Conservation (phyloP, 257 asterid species). For the Cruciata laevipes region DNA sequence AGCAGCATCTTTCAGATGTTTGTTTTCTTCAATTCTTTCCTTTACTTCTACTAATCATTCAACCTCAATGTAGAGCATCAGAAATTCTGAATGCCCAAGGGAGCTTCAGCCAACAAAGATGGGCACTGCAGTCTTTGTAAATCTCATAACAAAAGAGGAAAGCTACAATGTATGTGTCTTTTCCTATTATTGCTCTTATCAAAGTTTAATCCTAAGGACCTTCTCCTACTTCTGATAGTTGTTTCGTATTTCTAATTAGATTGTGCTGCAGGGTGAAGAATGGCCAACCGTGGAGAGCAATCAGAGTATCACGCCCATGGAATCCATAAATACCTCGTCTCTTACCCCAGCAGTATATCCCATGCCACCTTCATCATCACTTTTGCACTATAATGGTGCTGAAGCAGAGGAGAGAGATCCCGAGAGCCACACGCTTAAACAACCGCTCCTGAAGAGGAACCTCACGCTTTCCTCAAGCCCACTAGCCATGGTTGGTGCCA, state of each 20-base stretch:
- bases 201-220: not conserved
- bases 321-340: not conserved
- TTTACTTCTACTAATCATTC: not conserved
- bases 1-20: not conserved
- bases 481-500: conserved; percentile 73
- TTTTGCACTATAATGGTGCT: conserved; percentile 9
- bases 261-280: not conserved
- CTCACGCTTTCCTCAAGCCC: conserved; percentile 48
- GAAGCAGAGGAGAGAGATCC: conserved; percentile 44
- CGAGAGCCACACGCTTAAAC: conserved; percentile 51
- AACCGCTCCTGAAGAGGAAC: conserved; percentile 61
- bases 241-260: not conserved
- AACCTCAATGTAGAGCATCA: conserved; percentile 50
- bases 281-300: conserved; percentile 3
- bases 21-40: not conserved
- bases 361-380: not conserved
- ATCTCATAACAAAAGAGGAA: conserved; percentile 66
- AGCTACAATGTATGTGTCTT: conserved; percentile 42
- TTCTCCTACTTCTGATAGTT: not conserved
- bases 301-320: not conserved
- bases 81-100: conserved; percentile 59
- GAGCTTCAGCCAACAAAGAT: conserved; percentile 68
- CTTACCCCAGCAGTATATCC: not conserved
- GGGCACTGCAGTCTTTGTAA: conserved; percentile 48
- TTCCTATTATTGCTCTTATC: not conserved